Base-by-base conservation (phyloP, 83 land plant species). In the Picea abies region DNA sequence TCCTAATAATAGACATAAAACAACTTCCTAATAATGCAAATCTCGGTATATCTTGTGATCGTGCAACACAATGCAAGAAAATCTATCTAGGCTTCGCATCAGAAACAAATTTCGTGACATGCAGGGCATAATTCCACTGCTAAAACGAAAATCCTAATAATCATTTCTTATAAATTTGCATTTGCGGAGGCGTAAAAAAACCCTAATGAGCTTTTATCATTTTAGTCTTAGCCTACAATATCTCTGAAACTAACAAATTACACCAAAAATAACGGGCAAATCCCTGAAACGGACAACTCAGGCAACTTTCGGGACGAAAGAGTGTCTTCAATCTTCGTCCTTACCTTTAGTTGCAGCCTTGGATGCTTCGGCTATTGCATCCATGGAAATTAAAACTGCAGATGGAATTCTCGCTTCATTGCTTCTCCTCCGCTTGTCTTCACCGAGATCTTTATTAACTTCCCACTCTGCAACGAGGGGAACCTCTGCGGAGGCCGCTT, bases 281-380 rank as follows among this genome's bases (percentile, higher is more conserved):
- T 82, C 81, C 10, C 25, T 5, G 56, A 78, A 16, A 19, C n/a
- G 60, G 23, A n/a, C 29, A 47, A 37, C 70, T 23, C 60, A 7
- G 11, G 20, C 1, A 52, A 37, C 23, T 20, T 41, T 61, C 41
- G 83, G 26, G 60, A 29, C 63, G 14, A 9, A 56, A 56, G 60
- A 56, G 15, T 12, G 60, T 56, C 60, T 11, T 56, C 60, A 12
- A 56, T 56, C 16, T 3, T 56, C 14, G 16, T 12, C 52, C 60
- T 56, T 56, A 83, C 90, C 91, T 79, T 89, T 87, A 61, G 82
- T 5, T 11, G 88, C 44, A 52, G 89, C 62, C 81, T 78, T 86
- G 5, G 91, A 32, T 29, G 93, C 76, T 32, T 87, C 90, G 1
- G 83, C 81, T 63, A 88, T 4, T 15, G 88, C 62, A 10, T 79